Evolutionary conservation across 2,329 filamentous ascomycete genomes (phyloP).

Genomic region (Aspergillus aculeatus): DNA sequence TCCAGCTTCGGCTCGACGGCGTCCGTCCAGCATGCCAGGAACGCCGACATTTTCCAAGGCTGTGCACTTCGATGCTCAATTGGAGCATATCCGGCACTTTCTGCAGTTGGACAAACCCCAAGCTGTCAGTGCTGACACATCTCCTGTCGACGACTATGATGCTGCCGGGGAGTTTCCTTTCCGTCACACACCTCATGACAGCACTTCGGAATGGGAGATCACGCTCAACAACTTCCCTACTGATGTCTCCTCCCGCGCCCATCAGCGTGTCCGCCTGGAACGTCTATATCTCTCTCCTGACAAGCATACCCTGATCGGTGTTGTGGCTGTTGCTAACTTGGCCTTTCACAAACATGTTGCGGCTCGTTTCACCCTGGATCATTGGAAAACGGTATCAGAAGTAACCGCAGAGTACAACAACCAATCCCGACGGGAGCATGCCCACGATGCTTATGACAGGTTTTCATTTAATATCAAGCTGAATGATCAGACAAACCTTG

Average conservation of each 20-base stretch:
- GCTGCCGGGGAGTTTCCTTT: constrained; percentile 91
- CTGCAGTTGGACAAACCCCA: constrained; percentile 88
- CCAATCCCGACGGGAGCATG: constrained; percentile 67
- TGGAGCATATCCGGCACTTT: constrained; percentile 96
- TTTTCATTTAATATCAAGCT: constrained; percentile 95
- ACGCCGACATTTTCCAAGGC: constrained; percentile 94
- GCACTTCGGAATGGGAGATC: constrained; percentile 81
- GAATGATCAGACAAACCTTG: constrained; percentile 84
- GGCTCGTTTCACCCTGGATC: constrained; percentile 94
- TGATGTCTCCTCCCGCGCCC: constrained; percentile 61
- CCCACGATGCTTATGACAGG: constrained; percentile 69
- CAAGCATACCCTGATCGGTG: constrained; percentile 81
- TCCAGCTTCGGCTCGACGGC: constrained; percentile 67
- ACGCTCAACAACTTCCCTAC: constrained; percentile 77
- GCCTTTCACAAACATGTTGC: constrained; percentile 85
- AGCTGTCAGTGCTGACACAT: constrained; percentile 93
- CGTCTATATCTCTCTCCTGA: constrained; percentile 83
- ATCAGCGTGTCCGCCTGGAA: constrained; percentile 71
- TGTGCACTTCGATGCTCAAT: constrained; percentile 96
- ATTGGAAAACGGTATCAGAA: constrained; percentile 98
- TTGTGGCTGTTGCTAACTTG: constrained; percentile 80
- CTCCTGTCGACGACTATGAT: constrained; percentile 83
- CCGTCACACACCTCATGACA: constrained; percentile 50
- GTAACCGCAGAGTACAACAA: constrained; percentile 84
- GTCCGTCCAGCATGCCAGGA: constrained; percentile 94